Evolutionary conservation across 1,284 basidiomycete genomes (phyloP), one percentile per base, ranked within the genome.

Genomic region (Cryptococcus jaspeensis): DNA sequence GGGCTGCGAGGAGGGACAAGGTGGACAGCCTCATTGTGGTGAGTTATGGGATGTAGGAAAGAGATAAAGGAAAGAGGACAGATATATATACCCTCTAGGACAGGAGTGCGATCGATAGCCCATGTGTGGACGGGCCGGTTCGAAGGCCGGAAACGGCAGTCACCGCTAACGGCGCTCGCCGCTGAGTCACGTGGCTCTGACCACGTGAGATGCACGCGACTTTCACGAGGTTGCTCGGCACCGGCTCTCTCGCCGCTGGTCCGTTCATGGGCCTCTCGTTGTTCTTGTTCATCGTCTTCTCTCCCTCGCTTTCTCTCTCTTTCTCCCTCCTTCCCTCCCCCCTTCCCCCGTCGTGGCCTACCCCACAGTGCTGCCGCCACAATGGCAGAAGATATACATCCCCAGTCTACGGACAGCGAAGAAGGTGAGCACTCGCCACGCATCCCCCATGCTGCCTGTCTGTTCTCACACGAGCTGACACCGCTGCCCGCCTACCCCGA

Each of bases 1-100:
- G 41, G 16, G 52, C 41, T 37, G 65, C 65, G 3, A 63, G 18
- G 32, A 66, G 28, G 7, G 66, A 58, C 20, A 66, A 40, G 28
- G 61, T 50, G 5, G 63, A 32, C n/a, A 63, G 39, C 37, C 65
- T 53, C 65, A 67, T 67, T 2, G n/a, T 57, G 49, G 15, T 8
- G 28, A 25, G 12, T 12, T 22, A 35, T 5, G 40, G n/a, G 3
- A 43, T 35, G 15, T n/a, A 22, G 15, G 20, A 23, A 37, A 18
- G 44, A n/a, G 7, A 12, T 22, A 23, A 18, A 43, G 39, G 9
- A 36, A 41, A 49, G 22, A 36, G 8, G 23, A 28, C 5, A 28
- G 35, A 43, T 47, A 20, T 5, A 53, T 12, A n/a, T n/a, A n/a
- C n/a, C n/a, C n/a, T n/a, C n/a, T n/a, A n/a, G n/a, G n/a, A n/a